Evolutionary conservation across 2,329 filamentous ascomycete species (phyloP).

Genomic region (Biscogniauxia sp.): DNA sequence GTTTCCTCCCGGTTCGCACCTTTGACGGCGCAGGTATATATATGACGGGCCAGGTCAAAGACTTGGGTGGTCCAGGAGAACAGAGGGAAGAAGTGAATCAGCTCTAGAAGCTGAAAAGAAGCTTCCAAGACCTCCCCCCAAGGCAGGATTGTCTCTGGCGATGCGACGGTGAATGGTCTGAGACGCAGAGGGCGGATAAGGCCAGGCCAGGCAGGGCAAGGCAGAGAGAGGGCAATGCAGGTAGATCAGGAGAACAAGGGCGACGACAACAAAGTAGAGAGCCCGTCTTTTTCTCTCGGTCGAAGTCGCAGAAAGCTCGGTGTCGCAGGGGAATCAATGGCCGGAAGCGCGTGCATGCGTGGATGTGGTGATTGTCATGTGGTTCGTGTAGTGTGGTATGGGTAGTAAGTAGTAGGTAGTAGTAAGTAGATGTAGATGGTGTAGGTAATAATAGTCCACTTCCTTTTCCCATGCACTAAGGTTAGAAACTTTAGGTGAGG

Average conservation of each 20-base stretch:
- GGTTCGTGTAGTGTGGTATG: background rate
- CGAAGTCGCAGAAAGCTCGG: background rate
- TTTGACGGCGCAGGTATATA: constrained; percentile 22
- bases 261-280: background rate
- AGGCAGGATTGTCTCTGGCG: constrained; percentile 24
- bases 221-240: constrained; percentile 21
- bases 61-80: constrained; percentile 5
- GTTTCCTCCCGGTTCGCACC: constrained; percentile 24
- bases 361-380: background rate
- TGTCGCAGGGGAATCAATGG: background rate
- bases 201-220: background rate
- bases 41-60: constrained; percentile 22
- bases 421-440: no score
- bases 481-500: background rate
- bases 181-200: constrained; percentile 19
- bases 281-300: background rate
- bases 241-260: constrained; percentile 19
- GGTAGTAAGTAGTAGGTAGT: background rate
- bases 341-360: background rate
- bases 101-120: constrained; percentile 28
- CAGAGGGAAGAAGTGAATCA: constrained; percentile 23
- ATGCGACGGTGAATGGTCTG: constrained; percentile 19
- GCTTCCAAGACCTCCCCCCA: constrained; percentile 24
- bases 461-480: no score
- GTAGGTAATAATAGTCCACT: no score